These are phyloP conservation scores for Aspergillus sparsus DNA, from an alignment of 495 filamentous ascomycete species.

Conservation along the genomic window DNA sequence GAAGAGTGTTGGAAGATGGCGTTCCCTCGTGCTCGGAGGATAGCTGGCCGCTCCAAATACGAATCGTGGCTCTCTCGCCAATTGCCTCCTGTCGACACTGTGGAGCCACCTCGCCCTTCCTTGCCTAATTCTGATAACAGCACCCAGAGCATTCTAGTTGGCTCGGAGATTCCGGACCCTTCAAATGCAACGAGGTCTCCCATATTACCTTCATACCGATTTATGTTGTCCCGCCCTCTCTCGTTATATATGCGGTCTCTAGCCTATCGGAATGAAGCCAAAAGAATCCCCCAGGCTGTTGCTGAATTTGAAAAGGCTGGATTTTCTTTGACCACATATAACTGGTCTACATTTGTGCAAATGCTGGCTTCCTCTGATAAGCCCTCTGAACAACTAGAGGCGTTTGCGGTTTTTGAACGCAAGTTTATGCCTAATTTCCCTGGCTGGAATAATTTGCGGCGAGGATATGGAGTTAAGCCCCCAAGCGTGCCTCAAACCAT, in stretches of 20 bases:
- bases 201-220: slow-evolving; percentile 57
- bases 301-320: slow-evolving; percentile 56
- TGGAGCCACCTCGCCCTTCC: slow-evolving; percentile 18
- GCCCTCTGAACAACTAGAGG: slow-evolving; percentile 40
- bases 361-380: slow-evolving; percentile 47
- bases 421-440: slow-evolving; percentile 74
- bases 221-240: slow-evolving; percentile 58
- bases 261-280: slow-evolving; percentile 43
- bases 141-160: background rate
- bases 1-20: slow-evolving; percentile 66
- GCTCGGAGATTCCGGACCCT: background rate
- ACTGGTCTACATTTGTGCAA: slow-evolving; percentile 55
- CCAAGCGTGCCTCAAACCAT: slow-evolving; percentile 30
- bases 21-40: slow-evolving; percentile 50
- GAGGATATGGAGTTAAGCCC: slow-evolving; percentile 35
- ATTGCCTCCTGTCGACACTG: background rate
- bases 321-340: slow-evolving; percentile 62
- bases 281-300: slow-evolving; percentile 52
- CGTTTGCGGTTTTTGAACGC: slow-evolving; percentile 69
- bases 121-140: background rate
- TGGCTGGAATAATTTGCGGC: slow-evolving; percentile 60
- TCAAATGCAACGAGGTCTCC: slow-evolving; percentile 10
- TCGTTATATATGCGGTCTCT: slow-evolving; percentile 62
- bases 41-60: slow-evolving; percentile 34
- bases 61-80: slow-evolving; percentile 24